Evolutionary conservation across 495 filamentous ascomycete genomes (phyloP), one percentile per base, ranked within the genome.

Genomic region (Aspergillus cavernicola): DNA sequence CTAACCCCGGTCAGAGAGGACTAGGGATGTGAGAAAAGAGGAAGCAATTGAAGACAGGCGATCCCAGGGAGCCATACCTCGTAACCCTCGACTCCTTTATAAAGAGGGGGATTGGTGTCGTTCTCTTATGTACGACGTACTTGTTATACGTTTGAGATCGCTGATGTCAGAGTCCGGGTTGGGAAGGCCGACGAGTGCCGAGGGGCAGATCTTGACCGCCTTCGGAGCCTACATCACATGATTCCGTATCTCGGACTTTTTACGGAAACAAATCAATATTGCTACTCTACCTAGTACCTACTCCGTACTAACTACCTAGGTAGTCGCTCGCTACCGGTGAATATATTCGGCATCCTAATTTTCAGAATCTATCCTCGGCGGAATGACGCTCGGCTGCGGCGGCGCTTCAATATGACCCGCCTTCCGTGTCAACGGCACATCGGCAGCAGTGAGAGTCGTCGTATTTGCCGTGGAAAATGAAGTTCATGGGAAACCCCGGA

Each of bases 191-290:
- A 55, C 51, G 18, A 44, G 36, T 46, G 56, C 51, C 51, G 56
- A 59, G 56, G 56, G 38, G 46, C 45, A 51, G 26, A 47, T 2
- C 10, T 42, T 45, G 19, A 50, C 53, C 53, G 53, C 47, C 47
- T 51, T 56, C 12, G 40, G 43, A 4, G 9, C 18, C 11, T 26
- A n/a, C 23, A 36, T 19, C 44, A 50, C 38, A 54, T 54, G 52
- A 54, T 31, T 15, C 13, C 9, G 19, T 23, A 16, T 38, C 16
- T 18, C 15, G 36, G 36, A 38, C 6, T 38, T 38, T 38, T 6
- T 38, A 16, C 36, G 36, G 36, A 38, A n/a, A n/a, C n/a, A n/a
- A n/a, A n/a, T n/a, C n/a, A n/a, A n/a, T n/a, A n/a, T n/a, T n/a
- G n/a, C n/a, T n/a, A n/a, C n/a, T n/a, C n/a, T n/a, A n/a, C n/a